These are phyloP conservation scores for Ustilago crameri DNA, from an alignment of 1,284 basidiomycete genomes.

Conservation along the genomic window DNA sequence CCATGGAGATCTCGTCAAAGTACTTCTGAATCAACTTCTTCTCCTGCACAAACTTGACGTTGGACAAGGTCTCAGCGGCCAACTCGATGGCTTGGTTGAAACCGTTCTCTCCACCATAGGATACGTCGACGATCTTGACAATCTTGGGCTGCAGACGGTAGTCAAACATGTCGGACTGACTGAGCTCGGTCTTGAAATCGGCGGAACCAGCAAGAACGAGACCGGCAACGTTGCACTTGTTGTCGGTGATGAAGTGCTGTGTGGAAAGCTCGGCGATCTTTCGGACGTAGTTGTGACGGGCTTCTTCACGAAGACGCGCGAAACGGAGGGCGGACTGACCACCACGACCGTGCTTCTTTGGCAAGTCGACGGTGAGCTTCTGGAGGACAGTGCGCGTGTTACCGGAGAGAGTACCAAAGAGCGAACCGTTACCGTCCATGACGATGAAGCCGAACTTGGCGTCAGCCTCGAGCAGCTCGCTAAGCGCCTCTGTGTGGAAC, in stretches of 20 bases:
- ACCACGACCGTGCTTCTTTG: slow-evolving; percentile 99
- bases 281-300: slow-evolving; percentile 98
- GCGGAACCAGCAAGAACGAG: slow-evolving; percentile 97
- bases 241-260: slow-evolving; percentile 96
- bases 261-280: slow-evolving; percentile 97
- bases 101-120: slow-evolving; percentile 98
- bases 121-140: slow-evolving; percentile 82
- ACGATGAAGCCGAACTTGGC: slow-evolving; percentile 99
- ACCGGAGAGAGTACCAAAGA: slow-evolving; percentile 94
- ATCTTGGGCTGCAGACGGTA: slow-evolving; percentile 82
- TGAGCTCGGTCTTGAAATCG: slow-evolving; percentile 98
- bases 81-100: slow-evolving; percentile 99
- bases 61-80: slow-evolving; percentile 91
- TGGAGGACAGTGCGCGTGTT: slow-evolving; percentile 97
- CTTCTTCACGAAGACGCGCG: slow-evolving; percentile 98
- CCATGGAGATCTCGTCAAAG: slow-evolving; percentile 99
- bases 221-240: slow-evolving; percentile 98
- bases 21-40: slow-evolving; percentile 87
- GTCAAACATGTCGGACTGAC: slow-evolving; percentile 97
- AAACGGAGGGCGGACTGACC: slow-evolving; percentile 99
- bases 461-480: slow-evolving; percentile 95
- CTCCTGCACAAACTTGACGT: slow-evolving; percentile 99
- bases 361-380: slow-evolving; percentile 98
- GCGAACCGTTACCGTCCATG: slow-evolving; percentile 97
- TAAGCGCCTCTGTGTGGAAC: slow-evolving; percentile 97